These are phyloP conservation scores for Akebia trifoliata DNA, from an alignment of 164 flowering plant species.

Conservation along the genomic window DNA sequence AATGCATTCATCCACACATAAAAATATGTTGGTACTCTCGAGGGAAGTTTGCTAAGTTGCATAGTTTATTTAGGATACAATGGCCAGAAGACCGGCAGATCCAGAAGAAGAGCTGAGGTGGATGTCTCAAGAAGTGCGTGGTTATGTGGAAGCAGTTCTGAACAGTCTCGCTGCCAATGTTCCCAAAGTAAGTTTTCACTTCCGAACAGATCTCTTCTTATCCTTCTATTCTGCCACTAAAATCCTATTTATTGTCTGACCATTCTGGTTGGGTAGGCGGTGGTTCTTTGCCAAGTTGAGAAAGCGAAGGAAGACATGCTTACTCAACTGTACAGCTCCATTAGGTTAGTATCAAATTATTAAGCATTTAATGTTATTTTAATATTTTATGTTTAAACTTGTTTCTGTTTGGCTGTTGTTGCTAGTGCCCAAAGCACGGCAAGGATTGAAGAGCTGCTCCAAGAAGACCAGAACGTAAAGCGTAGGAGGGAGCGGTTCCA, in stretches of 20 bases:
- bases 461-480: constrained; percentile 87
- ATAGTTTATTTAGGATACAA: constrained; percentile 62
- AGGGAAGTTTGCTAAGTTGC: constrained; percentile 6
- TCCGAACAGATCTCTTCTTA: background rate
- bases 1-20: too few species aligned
- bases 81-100: constrained; percentile 94
- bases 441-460: constrained; percentile 83
- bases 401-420: background rate
- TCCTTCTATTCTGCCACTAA: too few species aligned
- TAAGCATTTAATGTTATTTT: background rate
- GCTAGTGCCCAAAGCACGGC: constrained; percentile 72
- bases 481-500: constrained; percentile 74
- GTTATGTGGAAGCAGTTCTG: constrained; percentile 98
- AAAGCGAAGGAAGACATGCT: constrained; percentile 99
- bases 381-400: background rate
- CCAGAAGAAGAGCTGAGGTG: constrained; percentile 99
- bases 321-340: constrained; percentile 80
- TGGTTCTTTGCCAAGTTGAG: constrained; percentile 99
- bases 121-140: constrained; percentile 99
- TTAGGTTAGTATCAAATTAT: constrained; percentile 46
- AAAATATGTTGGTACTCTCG: too few species aligned
- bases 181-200: constrained; percentile 55
- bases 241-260: too few species aligned
- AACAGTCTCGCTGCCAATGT: constrained; percentile 99
- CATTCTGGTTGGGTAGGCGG: constrained; percentile 64